A percentile compares a stretch with the other conserved stretches of the same genome.
Conservation (phyloP, 768 basidiomycete genomes). For the Podaxis sp. region DNA sequence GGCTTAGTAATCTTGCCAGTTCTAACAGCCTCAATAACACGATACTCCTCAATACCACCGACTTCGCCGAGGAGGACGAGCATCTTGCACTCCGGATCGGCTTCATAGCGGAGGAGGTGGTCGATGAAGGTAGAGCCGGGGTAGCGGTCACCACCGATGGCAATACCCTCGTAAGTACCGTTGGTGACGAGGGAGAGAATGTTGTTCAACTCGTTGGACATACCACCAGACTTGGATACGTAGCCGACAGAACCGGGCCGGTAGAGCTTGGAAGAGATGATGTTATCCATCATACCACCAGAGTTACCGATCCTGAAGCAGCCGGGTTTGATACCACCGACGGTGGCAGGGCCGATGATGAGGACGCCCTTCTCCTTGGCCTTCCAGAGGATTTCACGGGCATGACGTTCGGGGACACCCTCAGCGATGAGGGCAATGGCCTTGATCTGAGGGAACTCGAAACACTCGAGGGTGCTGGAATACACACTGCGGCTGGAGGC, state of each 20-base stretch:
- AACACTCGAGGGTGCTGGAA: constrained; percentile 89
- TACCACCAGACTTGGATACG: constrained; percentile 99
- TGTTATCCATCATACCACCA: constrained; percentile 99
- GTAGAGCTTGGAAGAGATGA: constrained; percentile 98
- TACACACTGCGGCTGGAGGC: constrained; percentile 93
- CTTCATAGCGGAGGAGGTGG: constrained; percentile 96
- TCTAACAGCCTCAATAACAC: constrained; percentile 97
- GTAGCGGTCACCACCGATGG: constrained; percentile 99
- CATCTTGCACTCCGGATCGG: constrained; percentile 97
- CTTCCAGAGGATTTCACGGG: constrained; percentile 90
- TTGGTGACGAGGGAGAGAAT: constrained; percentile 95
- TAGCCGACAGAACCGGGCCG: constrained; percentile 97
- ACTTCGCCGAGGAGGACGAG: constrained; percentile 98
- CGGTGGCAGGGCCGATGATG: constrained; percentile 94
- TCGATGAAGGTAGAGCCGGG: constrained; percentile 99
- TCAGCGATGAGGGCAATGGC: constrained; percentile 93
- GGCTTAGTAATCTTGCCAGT: constrained; percentile 93
- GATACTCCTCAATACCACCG: constrained; percentile 98
- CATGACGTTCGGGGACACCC: constrained; percentile 98
- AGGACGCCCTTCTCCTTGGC: constrained; percentile 84
- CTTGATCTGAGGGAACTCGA: constrained; percentile 57
- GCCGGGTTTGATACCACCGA: constrained; percentile 99
- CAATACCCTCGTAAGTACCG: constrained; percentile 99
- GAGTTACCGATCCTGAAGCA: constrained; percentile 99
- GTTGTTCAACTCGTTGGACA: constrained; percentile 99